These are phyloP conservation scores for Dendrothele bispora DNA, from an alignment of 768 basidiomycete genomes.

Conservation along the genomic window DNA sequence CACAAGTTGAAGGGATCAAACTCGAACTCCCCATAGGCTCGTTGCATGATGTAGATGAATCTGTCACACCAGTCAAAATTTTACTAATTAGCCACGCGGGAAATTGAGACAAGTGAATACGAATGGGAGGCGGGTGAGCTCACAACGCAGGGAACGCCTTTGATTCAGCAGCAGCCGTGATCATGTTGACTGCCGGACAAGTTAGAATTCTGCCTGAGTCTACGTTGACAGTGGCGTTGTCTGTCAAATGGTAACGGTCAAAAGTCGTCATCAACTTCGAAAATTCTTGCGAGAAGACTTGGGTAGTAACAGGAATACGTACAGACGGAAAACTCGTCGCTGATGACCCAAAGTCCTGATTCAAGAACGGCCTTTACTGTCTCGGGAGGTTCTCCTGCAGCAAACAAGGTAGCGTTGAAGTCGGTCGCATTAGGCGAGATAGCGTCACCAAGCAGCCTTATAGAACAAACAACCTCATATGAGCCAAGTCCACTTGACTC, in stretches of 20 bases:
- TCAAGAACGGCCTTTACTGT: slow-evolving; percentile 6
- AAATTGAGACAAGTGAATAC: too few species aligned
- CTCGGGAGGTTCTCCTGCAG: slow-evolving; percentile 4
- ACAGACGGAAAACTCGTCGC: slow-evolving; percentile 13
- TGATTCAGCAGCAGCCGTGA: slow-evolving; percentile 10
- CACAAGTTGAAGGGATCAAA: slow-evolving; percentile 14
- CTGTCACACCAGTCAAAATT: too few species aligned
- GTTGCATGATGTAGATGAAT: slow-evolving; percentile 16
- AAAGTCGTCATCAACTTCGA: too few species aligned
- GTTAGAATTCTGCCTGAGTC: slow-evolving; percentile 11
- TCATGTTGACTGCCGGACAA: slow-evolving; percentile 15
- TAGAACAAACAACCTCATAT: too few species aligned
- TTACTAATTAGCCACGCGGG: too few species aligned
- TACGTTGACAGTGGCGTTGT: slow-evolving; percentile 16
- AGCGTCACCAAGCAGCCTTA: slow-evolving; percentile 9
- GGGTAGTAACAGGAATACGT: not conserved
- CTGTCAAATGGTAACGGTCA: not conserved
- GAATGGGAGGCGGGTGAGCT: too few species aligned
- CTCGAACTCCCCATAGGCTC: slow-evolving; percentile 13
- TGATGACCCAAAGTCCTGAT: slow-evolving; percentile 15
- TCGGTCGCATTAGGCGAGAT: slow-evolving; percentile 14
- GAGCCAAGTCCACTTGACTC: too few species aligned
- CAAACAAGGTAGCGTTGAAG: slow-evolving; percentile 8
- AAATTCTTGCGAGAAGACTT: too few species aligned
- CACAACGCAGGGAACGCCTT: slow-evolving; percentile 15